phyloP scores from a whole-genome alignment of 495 filamentous ascomycete genomes.

The Rostrohypoxylon terebratum region DNA sequence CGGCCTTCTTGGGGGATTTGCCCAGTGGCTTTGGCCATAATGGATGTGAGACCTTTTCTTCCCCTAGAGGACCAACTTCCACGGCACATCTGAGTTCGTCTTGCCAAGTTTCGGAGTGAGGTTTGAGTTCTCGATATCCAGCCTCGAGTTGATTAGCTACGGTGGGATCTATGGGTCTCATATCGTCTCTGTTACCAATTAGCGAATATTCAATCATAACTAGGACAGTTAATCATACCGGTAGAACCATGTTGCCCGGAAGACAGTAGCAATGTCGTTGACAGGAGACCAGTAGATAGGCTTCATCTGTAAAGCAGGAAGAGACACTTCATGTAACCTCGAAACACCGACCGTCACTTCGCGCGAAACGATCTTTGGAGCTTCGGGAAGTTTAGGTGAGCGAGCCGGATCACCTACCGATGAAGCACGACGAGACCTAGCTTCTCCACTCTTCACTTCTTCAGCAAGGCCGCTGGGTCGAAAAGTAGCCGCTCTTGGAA shows the following conservation, averaged over 20 bases:
- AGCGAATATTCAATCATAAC: constrained; percentile 7
- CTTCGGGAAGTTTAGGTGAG: constrained; percentile 17
- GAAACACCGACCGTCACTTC: constrained; percentile 81
- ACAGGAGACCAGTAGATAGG: constrained; percentile 99
- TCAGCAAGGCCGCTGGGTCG: constrained; percentile 31
- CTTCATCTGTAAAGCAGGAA: constrained; percentile 80
- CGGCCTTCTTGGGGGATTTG: constrained; percentile 54
- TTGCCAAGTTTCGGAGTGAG: constrained; percentile 92
- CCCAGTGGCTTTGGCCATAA: constrained; percentile 75
- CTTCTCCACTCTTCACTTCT: constrained; percentile 17
- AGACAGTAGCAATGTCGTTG: constrained; percentile 84
- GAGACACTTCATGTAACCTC: constrained; percentile 71
- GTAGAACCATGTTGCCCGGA: constrained; percentile 97
- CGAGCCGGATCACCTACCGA: constrained; percentile 10
- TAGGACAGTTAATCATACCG: constrained; percentile 53
- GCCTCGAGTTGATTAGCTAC: constrained; percentile 92
- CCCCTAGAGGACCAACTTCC: constrained; percentile 88
- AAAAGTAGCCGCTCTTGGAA: constrained; percentile 36
- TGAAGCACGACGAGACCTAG: constrained; percentile 24
- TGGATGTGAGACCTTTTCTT: constrained; percentile 86
- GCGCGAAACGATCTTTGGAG: constrained; percentile 43
- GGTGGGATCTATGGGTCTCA: constrained; percentile 87
- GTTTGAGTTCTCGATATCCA: constrained; percentile 85
- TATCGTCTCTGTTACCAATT: constrained; percentile 69
- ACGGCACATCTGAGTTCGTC: constrained; percentile 93